Base-by-base conservation (phyloP, 768 basidiomycete species). In the Tubosaeta brunneosetosa region DNA sequence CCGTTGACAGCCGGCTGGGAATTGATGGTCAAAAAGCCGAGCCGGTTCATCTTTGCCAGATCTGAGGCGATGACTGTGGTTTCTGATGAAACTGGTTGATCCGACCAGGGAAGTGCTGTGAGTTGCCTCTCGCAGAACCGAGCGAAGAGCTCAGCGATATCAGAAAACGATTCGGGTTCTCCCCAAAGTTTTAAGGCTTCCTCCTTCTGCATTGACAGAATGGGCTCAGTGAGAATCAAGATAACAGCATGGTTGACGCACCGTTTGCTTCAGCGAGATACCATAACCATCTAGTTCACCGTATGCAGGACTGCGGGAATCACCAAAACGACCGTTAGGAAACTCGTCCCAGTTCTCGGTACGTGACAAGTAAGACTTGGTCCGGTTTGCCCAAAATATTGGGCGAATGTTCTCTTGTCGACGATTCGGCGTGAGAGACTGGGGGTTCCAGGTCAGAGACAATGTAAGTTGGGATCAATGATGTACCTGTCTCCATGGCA, bases 341-440 rank as follows among this genome's bases (percentile, higher is more conserved):
- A 97, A 98, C 68, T 98, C 95, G 66, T 99, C 97, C 97, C 97
- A 99, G 65, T 97, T 91, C 67, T 97, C 94, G 13, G 97, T 98
- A 49, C 95, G 87, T 8, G 91, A 91, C 43, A 98, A 77, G 68
- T 98, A 98, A 1, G 94, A 97, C 65, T 94, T 89, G 34, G 93
- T 82, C 36, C 95, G 80, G 73, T 99, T 98, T 12, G 97, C 93
- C 94, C 95, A 98, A 77, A 98, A 98, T 65, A 99, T 98, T 3
- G 97, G 97, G 32, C 97, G 87, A 57, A 95, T 98, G 44, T 82
- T 87, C 72, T 99, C 97, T 58, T 83, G 77, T 46, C 95, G 87
- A 52, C 97, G 81, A 65, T 80, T 91, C 17, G 94, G 93, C 2
- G 95, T 98, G 59, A 98, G 88, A 17, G 85, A 92, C 89, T 93